A percentile compares a stretch with the other conserved stretches of the same genome.
phyloP scores from a whole-genome alignment of 2,329 filamentous ascomycete genomes.

The Colletotrichum lupini region DNA sequence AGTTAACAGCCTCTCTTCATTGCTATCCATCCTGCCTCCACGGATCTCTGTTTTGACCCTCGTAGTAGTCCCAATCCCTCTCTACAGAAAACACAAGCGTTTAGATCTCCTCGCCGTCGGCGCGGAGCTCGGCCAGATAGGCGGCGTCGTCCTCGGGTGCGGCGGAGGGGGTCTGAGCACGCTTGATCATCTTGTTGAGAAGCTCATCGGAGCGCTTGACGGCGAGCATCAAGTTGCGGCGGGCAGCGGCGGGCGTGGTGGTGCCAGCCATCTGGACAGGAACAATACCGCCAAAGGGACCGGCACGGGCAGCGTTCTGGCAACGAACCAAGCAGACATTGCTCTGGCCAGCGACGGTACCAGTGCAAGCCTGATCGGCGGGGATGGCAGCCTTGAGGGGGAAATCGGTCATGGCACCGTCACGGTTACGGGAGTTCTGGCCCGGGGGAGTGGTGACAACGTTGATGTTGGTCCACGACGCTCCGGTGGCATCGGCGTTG shows the following conservation, averaged over 20 bases:
- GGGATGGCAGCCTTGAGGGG: conserved; percentile 70
- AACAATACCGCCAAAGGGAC: conserved; percentile 72
- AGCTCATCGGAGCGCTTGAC: conserved; percentile 40
- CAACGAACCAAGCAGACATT: conserved; percentile 73
- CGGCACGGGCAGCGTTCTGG: conserved; percentile 68
- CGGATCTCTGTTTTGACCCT: not conserved
- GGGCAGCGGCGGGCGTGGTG: conserved; percentile 38
- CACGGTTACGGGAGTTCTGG: conserved; percentile 58
- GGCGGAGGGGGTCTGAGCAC: conserved; percentile 33
- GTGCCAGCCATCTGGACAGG: conserved; percentile 60
- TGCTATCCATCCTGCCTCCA: not conserved
- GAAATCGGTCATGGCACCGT: conserved; percentile 53
- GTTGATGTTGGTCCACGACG: conserved; percentile 62
- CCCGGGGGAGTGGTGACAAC: conserved; percentile 66
- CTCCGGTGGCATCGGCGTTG: conserved; percentile 68
- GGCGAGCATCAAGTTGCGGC: conserved; percentile 41
- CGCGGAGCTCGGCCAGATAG: conserved; percentile 38
- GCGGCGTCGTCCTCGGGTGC: conserved; percentile 30
- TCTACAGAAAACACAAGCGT: not conserved
- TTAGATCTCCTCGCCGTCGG: conserved; percentile 38
- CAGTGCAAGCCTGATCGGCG: conserved; percentile 66
- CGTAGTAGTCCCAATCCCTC: not conserved
- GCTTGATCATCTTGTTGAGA: conserved; percentile 38
- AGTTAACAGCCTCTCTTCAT: conserved; percentile 18
- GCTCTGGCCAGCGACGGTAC: conserved; percentile 66